Percentiles rank a stretch among this genome's conserved stretches.
Conservation (phyloP, 2,329 filamentous ascomycete species). For the Fusarium lateritium region DNA sequence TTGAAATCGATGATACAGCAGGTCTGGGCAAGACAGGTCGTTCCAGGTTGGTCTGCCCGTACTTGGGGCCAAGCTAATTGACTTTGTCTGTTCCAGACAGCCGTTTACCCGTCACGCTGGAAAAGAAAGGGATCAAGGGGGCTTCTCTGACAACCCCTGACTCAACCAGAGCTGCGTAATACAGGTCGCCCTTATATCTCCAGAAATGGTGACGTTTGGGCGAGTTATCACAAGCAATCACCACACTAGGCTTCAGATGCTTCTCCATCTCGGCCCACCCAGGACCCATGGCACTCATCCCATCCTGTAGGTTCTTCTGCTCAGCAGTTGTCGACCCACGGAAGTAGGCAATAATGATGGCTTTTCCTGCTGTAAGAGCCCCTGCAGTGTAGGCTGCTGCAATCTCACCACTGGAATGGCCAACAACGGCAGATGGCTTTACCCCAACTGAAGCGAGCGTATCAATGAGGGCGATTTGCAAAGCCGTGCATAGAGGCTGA, state of each 20-base stretch:
- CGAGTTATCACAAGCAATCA: slow-evolving; percentile 12
- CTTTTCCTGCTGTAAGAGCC: not conserved
- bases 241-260: not conserved
- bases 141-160: not conserved
- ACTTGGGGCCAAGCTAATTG: not conserved
- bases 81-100: not conserved
- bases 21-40: not conserved
- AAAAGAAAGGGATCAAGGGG: slow-evolving; percentile 2
- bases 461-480: not conserved
- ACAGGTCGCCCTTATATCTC: slow-evolving; percentile 1
- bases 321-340: not conserved
- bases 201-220: slow-evolving; percentile 8
- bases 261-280: not conserved
- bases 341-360: slow-evolving; percentile 4
- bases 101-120: not conserved
- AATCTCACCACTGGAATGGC: slow-evolving; percentile 13
- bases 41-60: slow-evolving; percentile 11
- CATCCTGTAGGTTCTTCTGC: not conserved
- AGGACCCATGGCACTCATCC: slow-evolving; percentile 14
- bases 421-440: not conserved
- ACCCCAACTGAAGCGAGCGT: not conserved
- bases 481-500: not conserved
- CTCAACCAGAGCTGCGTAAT: not conserved
- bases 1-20: not conserved
- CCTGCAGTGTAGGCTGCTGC: slow-evolving; percentile 3